Base-by-base conservation (phyloP, 768 basidiomycete genomes). In the Lanmaoa pseudosensibilis region DNA sequence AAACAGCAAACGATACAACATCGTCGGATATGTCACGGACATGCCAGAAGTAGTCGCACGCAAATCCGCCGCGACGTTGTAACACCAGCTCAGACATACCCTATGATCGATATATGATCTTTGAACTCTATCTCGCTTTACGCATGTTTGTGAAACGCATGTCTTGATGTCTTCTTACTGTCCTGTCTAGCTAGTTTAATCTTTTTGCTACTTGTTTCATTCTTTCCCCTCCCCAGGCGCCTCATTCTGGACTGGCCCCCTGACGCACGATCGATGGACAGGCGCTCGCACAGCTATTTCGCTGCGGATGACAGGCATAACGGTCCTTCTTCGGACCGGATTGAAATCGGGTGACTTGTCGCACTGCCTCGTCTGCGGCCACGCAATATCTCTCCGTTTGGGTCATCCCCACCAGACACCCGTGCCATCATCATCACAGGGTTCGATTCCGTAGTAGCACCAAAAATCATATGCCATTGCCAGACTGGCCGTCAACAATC, bases 1-100 rank as follows among this genome's bases (percentile, higher is more conserved):
- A 9, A 27, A 25, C 63, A 89, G 87, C 57, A 89, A 94, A 80
- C 82, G 94, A 33, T 97, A 98, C 77, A 90, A 89, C 65, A 78
- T 97, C 54, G 87, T 96, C 12, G 92, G 93, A 4, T 81, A 78
- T 49, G 88, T 96, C 23, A 64, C 75, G 12, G 85, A 88, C 63
- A 68, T 81, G 54, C 82, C 82, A 13, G 62, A 62, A 34, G 69
- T 69, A 2, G 78, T 74, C 43, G 61, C 66, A 34, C 64, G 55
- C 27, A 18, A 12, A 23, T 37, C 37, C 4, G 16, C 8, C n/a
- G 25, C 25, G 27, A 23, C 49, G 18, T 21, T 9, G 39, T 54
- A 16, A 48, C 25, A 5, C 21, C 21, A n/a, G 23, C 16, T 2
- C 21, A 27, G 27, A 27, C 27, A 23, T 30, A 54, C 48, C n/a